Conservation (phyloP, 2,329 filamentous ascomycete species). For the Lasiodiplodia citricola region DNA sequence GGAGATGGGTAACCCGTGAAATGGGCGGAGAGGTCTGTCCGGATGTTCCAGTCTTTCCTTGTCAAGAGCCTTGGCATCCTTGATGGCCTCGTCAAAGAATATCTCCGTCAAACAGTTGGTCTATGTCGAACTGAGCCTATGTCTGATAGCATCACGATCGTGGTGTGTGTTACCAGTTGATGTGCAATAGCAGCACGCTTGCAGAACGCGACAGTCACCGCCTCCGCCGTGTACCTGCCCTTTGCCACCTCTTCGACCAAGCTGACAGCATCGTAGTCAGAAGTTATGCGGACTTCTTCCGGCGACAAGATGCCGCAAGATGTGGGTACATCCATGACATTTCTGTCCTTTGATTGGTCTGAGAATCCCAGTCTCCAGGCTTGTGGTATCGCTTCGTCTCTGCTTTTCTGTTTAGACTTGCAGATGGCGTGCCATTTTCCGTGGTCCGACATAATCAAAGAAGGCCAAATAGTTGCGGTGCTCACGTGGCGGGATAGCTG, state of each 20-base stretch:
- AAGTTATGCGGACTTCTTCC: conserved; percentile 39
- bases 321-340: neutral
- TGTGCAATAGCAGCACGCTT: conserved; percentile 62
- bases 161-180: conserved; percentile 47
- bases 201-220: conserved; percentile 60
- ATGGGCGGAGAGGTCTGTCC: conserved; percentile 52
- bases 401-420: too few relatives aligned
- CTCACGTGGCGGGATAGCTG: too few relatives aligned
- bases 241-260: conserved; percentile 36
- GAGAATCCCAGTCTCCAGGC: too few relatives aligned
- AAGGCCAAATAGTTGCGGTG: too few relatives aligned
- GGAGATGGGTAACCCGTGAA: conserved; percentile 50
- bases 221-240: conserved; percentile 36
- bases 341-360: neutral
- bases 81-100: conserved; percentile 48
- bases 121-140: neutral
- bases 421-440: too few relatives aligned
- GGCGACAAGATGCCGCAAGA: conserved; percentile 37
- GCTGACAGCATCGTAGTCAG: conserved; percentile 43
- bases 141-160: too few relatives aligned
- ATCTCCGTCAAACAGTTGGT: conserved; percentile 51
- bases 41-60: conserved; percentile 38
- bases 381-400: too few relatives aligned
- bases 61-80: conserved; percentile 45
- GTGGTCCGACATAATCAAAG: too few relatives aligned